A percentile compares a stretch with the other conserved stretches of the same genome.
Conservation (phyloP, 768 basidiomycete genomes). For the Suillus ampliporus region DNA sequence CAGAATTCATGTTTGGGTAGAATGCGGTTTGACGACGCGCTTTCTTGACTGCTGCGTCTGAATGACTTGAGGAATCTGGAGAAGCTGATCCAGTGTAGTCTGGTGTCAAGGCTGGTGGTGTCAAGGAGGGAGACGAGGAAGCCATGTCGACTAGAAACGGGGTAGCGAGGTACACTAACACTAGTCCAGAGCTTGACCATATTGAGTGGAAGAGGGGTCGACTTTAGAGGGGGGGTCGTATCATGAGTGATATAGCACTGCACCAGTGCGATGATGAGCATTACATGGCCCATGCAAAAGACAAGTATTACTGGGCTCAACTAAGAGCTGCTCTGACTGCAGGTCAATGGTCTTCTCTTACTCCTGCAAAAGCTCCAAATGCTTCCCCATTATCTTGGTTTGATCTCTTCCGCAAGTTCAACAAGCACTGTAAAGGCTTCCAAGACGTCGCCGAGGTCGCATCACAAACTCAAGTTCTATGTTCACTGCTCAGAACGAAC, state of each 20-base stretch:
- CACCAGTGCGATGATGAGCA: constrained; percentile 6
- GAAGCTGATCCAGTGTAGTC: constrained; percentile 57
- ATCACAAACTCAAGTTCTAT: constrained; percentile 67
- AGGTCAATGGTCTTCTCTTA: constrained; percentile 70
- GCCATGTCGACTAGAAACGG: constrained; percentile 25
- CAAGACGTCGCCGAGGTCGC: constrained; percentile 68
- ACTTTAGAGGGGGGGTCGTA: constrained; percentile 12
- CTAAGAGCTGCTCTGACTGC: constrained; percentile 72
- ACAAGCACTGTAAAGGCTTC: constrained; percentile 77
- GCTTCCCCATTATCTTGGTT: constrained; percentile 68
- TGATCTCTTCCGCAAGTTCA: constrained; percentile 83
- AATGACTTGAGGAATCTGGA: constrained; percentile 38
- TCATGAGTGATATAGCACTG: constrained; percentile 17
- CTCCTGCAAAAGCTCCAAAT: constrained; percentile 65
- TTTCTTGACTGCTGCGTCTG: constrained; percentile 47
- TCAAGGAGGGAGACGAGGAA: constrained; percentile 44
- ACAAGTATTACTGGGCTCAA: constrained; percentile 80
- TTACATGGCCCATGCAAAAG: constrained; percentile 59
- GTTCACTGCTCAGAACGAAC: constrained; percentile 56
- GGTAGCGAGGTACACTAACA: too few relatives aligned
- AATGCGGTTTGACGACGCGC: constrained; percentile 74
- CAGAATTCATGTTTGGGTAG: constrained; percentile 74
- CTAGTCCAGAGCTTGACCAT: too few relatives aligned
- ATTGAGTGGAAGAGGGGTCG: not conserved
- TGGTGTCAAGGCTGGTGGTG: constrained; percentile 63